Evolutionary conservation across 768 basidiomycete genomes (phyloP), one percentile per base, ranked within the genome.

Genomic region (Lactarius trivialis): DNA sequence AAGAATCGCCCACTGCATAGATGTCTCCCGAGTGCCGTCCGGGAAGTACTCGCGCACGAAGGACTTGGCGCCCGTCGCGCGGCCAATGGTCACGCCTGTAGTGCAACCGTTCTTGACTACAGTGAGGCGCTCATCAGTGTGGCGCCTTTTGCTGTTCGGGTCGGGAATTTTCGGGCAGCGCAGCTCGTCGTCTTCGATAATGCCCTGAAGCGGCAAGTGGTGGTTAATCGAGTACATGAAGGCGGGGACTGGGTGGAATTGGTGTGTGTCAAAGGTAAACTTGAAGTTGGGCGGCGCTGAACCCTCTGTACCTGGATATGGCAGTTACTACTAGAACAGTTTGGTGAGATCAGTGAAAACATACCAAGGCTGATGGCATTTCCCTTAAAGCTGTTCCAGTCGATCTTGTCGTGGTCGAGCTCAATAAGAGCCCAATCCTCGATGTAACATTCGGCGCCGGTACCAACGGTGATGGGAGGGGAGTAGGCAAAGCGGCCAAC

Each of bases 371-470:
- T 7, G 5, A 63, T 21, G 1, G 36, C 41, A 8, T 58, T 58
- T 19, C 61, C 61, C 17, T n/a, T n/a, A 60, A 74, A 70, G 55
- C 62, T 66, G 5, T 28, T 55, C 65, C 37, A 52, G 54, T 66
- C 50, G 57, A 74, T 54, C 55, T 68, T 73, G 60, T 53, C 34
- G 54, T 26, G 32, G 61, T 70, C 39, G 43, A 74, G 52, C 65
- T 74, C 68, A 60, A 74, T 63, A 24, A 73, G 43, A 3, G 67
- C 72, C 48, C 57, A 69, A 32, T 73, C 73, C 28, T 68, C 60
- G 1, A 65, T 71, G 49, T 67, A 15, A 51, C 51, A 1, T 64
- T 43, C 9, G 30, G 51, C 32, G 53, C 55, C 49, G 36, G 65
- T 53, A 61, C 48, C 55, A 61, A 68, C 15, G 53, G 59, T 34